These are phyloP conservation scores for Lasiodiplodia sp. DNA, from an alignment of 2,329 filamentous ascomycete species.

Conservation along the genomic window DNA sequence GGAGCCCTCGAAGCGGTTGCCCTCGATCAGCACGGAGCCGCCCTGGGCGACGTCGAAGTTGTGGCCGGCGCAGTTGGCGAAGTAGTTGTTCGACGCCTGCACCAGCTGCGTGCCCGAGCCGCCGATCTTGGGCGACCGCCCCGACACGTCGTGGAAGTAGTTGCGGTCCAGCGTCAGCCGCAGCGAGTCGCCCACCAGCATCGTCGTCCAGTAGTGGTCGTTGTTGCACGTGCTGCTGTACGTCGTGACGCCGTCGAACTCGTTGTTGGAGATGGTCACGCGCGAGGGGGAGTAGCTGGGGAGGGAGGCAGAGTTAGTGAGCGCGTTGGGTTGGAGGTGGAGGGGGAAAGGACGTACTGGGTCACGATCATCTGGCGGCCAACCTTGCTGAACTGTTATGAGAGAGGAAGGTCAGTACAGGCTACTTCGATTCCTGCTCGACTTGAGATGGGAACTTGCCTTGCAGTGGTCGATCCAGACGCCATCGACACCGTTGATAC, in stretches of 20 bases:
- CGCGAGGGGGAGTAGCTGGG: conserved; percentile 36
- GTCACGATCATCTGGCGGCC: conserved; percentile 1
- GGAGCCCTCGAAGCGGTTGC: conserved; percentile 54
- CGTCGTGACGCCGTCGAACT: conserved; percentile 38
- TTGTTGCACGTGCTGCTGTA: neutral
- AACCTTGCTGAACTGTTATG: neutral
- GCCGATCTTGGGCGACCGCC: conserved; percentile 54
- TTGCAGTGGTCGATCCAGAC: too few species aligned
- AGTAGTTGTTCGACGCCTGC: conserved; percentile 40
- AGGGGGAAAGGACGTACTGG: too few species aligned
- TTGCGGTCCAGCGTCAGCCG: conserved; percentile 54
- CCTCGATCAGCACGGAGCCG: conserved; percentile 46
- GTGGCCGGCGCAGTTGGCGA: conserved; percentile 46
- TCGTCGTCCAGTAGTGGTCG: conserved; percentile 55
- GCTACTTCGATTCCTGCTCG: too few species aligned
- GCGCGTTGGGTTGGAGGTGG: too few species aligned
- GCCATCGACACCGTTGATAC: too few species aligned
- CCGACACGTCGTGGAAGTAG: conserved; percentile 55
- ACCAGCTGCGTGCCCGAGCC: conserved; percentile 30
- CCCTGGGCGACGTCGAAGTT: conserved; percentile 51
- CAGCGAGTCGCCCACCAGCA: conserved; percentile 48
- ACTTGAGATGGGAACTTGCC: too few species aligned
- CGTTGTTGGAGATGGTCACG: conserved; percentile 55
- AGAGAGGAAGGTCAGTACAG: too few species aligned
- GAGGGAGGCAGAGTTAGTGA: conserved; percentile 33